These are phyloP conservation scores for Cutaneotrichosporon arboriforme DNA, from an alignment of 1,284 basidiomycete genomes.

Conservation along the genomic window DNA sequence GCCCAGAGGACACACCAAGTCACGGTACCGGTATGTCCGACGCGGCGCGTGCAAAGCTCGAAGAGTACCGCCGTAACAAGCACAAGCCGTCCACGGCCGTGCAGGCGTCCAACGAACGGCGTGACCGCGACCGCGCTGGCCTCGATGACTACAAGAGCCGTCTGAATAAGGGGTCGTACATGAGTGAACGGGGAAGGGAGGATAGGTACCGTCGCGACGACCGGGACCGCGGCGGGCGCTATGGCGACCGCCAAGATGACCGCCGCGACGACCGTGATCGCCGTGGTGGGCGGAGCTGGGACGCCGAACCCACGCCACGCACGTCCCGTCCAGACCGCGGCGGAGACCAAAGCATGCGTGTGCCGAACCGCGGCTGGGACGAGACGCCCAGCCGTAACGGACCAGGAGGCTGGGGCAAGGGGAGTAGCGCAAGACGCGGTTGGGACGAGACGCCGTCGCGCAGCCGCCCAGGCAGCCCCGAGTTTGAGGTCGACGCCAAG, in stretches of 20 bases:
- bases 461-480: constrained; percentile 54
- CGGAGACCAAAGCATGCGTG: constrained; percentile 71
- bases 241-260: constrained; percentile 26
- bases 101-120: constrained; percentile 22
- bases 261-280: constrained; percentile 14
- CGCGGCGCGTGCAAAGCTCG: constrained; percentile 62
- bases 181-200: constrained; percentile 36
- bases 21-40: constrained; percentile 82
- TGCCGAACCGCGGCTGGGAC: constrained; percentile 84
- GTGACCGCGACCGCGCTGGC: constrained; percentile 19
- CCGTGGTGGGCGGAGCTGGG: constrained; percentile 38
- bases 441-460: constrained; percentile 82
- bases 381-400: constrained; percentile 64
- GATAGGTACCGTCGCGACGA: constrained; percentile 3
- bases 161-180: constrained; percentile 51
- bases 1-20: constrained; percentile 87
- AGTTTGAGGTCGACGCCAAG: constrained; percentile 51
- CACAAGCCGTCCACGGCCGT: constrained; percentile 52
- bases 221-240: constrained; percentile 17
- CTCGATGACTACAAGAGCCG: constrained; percentile 44
- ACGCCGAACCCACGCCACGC: constrained; percentile 58
- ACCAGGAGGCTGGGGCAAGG: constrained; percentile 24
- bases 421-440: constrained; percentile 19
- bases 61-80: constrained; percentile 64
- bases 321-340: constrained; percentile 56